Evolutionary conservation across 164 flowering plant species (phyloP), one percentile per base, ranked within the genome.

Genomic region (Tetracentron sinense): DNA sequence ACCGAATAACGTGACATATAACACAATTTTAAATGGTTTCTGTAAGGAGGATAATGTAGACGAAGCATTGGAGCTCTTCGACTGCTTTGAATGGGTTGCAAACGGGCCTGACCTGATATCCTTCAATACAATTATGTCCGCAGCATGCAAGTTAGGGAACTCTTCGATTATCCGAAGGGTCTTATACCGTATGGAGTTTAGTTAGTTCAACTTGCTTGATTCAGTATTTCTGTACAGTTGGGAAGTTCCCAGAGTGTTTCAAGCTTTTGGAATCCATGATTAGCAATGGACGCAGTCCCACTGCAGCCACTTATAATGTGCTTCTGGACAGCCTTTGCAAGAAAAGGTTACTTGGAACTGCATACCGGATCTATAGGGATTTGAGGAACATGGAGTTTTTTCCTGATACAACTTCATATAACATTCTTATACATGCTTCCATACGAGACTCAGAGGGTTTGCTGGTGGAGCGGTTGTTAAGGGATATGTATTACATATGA

Each of bases 21-120:
- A 82, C 68, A 81, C 81, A 15, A 70, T 85, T 66, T 54, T 85
- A 64, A 72, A 72, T 60, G 83, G 84, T 7, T 65, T 79, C 35
- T 83, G 83, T 63, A 74, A 55, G 66, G 85, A 81, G 59, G 33
- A 65, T 25, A 53, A 42, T 30, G 10, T 78, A 26, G 70, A 76
- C 20, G 69, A 72, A 47, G 81, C 83, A 48, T 60, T 76, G 67
- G 61, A 72, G 67, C 75, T 81, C 30, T 75, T 81, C 52, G 74
- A 79, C 28, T 60, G 15, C 26, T 71, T 76, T 67, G 48, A 75
- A 29, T 64, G 81, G 82, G 58, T 38, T 38, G 58, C 22, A 35
- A 49, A 52, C 50, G 66, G 77, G 33, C 83, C 83, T 61, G 85
- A 82, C 61, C 20, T 71, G 38, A 73, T 82, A 60, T 81, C 85